Evolutionary conservation across 305 asterid genomes (phyloP).

Genomic region (Solanum chacoense): DNA sequence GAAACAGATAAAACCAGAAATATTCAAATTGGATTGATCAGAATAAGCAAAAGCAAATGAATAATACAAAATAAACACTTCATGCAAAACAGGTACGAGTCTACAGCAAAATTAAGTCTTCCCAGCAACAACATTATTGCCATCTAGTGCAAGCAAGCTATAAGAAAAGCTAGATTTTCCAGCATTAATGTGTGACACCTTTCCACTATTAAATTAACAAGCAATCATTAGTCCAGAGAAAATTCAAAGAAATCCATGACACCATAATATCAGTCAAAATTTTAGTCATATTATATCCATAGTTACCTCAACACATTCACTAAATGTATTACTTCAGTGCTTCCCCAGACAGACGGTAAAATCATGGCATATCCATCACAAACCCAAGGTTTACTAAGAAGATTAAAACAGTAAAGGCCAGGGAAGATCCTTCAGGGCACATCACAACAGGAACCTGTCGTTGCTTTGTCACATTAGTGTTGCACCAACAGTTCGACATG

Average conservation of each 20-base stretch:
- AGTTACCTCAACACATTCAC: conserved; percentile 61
- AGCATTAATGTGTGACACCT: conserved; percentile 64
- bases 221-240: conserved; percentile 4
- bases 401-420: conserved; percentile 49
- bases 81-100: neutral
- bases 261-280: neutral
- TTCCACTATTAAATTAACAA: conserved; percentile 41
- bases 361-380: conserved; percentile 71
- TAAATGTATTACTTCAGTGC: conserved; percentile 47
- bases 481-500: neutral
- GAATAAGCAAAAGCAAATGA: neutral
- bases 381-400: conserved; percentile 68
- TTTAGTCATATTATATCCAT: neutral
- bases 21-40: neutral
- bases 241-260: neutral
- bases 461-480: neutral
- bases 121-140: conserved; percentile 64
- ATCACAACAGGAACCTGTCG: conserved; percentile 63
- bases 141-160: conserved; percentile 60
- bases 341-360: conserved; percentile 66
- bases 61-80: neutral
- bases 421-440: conserved; percentile 83
- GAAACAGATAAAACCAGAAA: neutral
- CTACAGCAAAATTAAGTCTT: neutral
- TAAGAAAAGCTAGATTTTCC: conserved; percentile 42